phyloP scores from a whole-genome alignment of 176 grass and related monocot species.

The Echinochloa phyllopogon region DNA sequence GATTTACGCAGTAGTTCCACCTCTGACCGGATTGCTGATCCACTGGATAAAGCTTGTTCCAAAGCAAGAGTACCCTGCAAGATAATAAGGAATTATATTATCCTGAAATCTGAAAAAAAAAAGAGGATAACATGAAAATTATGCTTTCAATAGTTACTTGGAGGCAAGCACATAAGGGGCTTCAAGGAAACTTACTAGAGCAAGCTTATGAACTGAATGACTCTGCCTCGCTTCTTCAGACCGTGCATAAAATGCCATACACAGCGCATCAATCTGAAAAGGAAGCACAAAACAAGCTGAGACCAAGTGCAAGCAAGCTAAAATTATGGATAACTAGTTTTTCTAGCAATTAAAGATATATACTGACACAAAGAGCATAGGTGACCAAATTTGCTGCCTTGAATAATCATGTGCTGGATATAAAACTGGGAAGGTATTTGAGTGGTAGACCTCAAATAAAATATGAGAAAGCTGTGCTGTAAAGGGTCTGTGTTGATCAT shows the following conservation, averaged over 20 bases:
- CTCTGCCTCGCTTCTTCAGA: constrained; percentile 96
- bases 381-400: neutral
- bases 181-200: constrained; percentile 67
- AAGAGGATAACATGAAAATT: constrained; percentile 11
- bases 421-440: neutral
- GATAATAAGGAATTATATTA: constrained; percentile 24
- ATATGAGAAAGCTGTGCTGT: neutral
- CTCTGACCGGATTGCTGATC: constrained; percentile 75
- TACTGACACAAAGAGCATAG: constrained; percentile 8
- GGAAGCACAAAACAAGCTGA: constrained; percentile 28
- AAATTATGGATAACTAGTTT: constrained; percentile 23
- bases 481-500: neutral
- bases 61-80: constrained; percentile 80
- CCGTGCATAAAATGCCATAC: constrained; percentile 96
- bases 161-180: constrained; percentile 16
- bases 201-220: constrained; percentile 97
- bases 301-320: constrained; percentile 39
- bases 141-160: constrained; percentile 36
- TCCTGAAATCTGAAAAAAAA: constrained; percentile 33
- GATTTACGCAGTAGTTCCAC: constrained; percentile 74
- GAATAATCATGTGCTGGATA: constrained; percentile 15
- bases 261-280: constrained; percentile 92
- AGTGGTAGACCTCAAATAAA: neutral
- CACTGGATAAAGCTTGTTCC: constrained; percentile 85
- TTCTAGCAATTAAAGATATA: constrained; percentile 21